A percentile compares a stretch with the other conserved stretches of the same genome.
phyloP scores from a whole-genome alignment of 176 grass and related monocot genomes.

The Eremochloa ophiuroides region DNA sequence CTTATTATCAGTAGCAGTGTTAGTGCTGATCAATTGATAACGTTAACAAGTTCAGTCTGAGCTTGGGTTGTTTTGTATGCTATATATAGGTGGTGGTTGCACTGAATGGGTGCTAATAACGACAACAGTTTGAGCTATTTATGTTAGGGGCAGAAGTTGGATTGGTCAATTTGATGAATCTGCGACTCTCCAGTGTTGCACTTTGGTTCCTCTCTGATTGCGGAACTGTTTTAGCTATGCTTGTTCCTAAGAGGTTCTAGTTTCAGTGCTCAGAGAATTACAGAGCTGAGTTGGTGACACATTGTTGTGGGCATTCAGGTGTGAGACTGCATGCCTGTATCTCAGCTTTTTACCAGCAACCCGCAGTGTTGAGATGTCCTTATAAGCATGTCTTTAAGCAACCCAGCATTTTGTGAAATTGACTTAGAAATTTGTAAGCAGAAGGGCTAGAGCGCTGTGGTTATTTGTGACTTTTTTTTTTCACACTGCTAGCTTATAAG shows the following conservation, averaged over 20 bases:
- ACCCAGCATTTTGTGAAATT: neutral
- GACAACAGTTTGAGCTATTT: neutral
- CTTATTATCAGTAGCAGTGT: neutral
- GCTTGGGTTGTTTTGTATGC: neutral
- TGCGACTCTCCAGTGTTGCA: neutral
- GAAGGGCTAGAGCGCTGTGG: neutral
- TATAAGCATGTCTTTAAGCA: neutral
- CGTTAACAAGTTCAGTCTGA: neutral
- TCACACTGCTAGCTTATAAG: neutral
- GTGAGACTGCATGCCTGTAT: neutral
- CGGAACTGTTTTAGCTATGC: neutral
- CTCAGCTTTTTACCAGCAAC: neutral
- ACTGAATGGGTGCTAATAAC: neutral
- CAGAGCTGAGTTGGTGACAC: neutral
- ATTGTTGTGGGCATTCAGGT: neutral
- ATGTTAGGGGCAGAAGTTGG: neutral
- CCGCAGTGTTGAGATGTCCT: neutral
- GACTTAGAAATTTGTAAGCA: neutral
- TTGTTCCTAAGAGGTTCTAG: neutral
- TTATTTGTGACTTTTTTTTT: neutral
- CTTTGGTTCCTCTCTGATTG: neutral
- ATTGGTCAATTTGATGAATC: neutral
- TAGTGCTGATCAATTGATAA: neutral
- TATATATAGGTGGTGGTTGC: conserved; percentile 5
- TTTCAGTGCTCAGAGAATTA: neutral